phyloP scores from a whole-genome alignment of 2,329 filamentous ascomycete genomes.

The Atkinsonella texensis region DNA sequence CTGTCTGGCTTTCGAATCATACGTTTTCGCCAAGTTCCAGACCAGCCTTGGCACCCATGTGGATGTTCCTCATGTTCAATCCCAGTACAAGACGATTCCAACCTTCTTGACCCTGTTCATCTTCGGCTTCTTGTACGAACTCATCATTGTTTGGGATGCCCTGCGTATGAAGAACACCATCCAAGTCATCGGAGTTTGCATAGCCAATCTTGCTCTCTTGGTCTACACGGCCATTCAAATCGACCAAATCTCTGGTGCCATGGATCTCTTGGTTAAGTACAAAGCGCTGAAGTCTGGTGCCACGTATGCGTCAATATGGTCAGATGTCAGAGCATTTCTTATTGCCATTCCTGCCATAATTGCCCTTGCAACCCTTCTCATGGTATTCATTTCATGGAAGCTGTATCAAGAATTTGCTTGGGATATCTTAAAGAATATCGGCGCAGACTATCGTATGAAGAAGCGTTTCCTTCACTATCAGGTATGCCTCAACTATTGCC shows the following conservation, averaged over 20 bases:
- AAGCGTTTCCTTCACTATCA: conserved; percentile 93
- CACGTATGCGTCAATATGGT: conserved; percentile 45
- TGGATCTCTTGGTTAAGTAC: conserved; percentile 37
- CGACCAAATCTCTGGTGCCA: conserved; percentile 73
- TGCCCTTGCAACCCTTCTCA: conserved; percentile 57
- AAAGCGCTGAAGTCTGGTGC: conserved; percentile 30
- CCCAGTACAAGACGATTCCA: conserved; percentile 63
- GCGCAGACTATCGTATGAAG: conserved; percentile 93
- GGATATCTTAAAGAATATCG: conserved; percentile 99
- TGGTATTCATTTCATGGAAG: conserved; percentile 80
- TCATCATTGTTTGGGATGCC: conserved; percentile 86
- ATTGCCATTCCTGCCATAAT: conserved; percentile 80
- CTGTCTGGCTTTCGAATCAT: conserved; percentile 80
- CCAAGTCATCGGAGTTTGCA: conserved; percentile 88
- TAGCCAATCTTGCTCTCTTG: conserved; percentile 83
- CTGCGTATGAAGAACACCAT: conserved; percentile 94
- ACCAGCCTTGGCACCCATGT: conserved; percentile 35
- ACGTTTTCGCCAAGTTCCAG: conserved; percentile 84
- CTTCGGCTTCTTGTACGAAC: conserved; percentile 88
- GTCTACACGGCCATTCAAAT: conserved; percentile 90
- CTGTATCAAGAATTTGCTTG: conserved; percentile 97
- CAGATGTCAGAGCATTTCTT: conserved; percentile 58
- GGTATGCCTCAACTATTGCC: conserved; percentile 37
- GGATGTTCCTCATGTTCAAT: conserved; percentile 27
- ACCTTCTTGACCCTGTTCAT: conserved; percentile 95